Percentiles rank a stretch among this genome's conserved stretches.
Conservation (phyloP, 2,329 filamentous ascomycete genomes). For the Teratosphaeria viscida region DNA sequence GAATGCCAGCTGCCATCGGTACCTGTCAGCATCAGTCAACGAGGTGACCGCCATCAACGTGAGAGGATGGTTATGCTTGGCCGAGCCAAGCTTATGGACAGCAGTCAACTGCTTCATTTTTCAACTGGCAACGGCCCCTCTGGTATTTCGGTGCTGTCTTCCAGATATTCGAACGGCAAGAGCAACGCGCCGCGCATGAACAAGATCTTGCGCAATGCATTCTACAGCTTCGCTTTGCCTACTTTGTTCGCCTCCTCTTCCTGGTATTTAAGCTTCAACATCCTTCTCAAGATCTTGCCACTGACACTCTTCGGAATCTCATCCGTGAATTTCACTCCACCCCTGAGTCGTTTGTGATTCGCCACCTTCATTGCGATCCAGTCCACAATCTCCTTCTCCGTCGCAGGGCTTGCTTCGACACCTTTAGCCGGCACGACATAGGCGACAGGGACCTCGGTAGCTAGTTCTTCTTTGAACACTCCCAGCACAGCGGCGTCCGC, state of each 20-base stretch:
- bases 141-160: background rate
- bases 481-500: conserved; percentile 37
- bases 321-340: conserved; percentile 34
- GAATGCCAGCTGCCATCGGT: too few relatives aligned
- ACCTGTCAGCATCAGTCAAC: too few relatives aligned
- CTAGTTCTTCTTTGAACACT: conserved; percentile 34
- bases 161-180: background rate
- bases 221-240: conserved; percentile 32
- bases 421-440: conserved; percentile 31
- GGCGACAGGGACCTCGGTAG: conserved; percentile 36
- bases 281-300: conserved; percentile 36
- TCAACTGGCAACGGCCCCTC: too few relatives aligned
- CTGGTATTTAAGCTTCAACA: conserved; percentile 33
- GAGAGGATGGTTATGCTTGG: too few relatives aligned
- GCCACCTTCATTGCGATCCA: conserved; percentile 36
- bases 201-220: background rate
- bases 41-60: too few relatives aligned
- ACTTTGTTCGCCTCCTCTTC: conserved; percentile 30
- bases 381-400: conserved; percentile 30
- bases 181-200: background rate
- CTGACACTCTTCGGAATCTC: conserved; percentile 37
- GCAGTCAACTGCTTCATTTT: too few relatives aligned
- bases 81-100: too few relatives aligned
- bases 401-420: conserved; percentile 18
- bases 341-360: conserved; percentile 35